phyloP scores from a whole-genome alignment of 2,329 filamentous ascomycete species.

The Cordyceps tenuipes region DNA sequence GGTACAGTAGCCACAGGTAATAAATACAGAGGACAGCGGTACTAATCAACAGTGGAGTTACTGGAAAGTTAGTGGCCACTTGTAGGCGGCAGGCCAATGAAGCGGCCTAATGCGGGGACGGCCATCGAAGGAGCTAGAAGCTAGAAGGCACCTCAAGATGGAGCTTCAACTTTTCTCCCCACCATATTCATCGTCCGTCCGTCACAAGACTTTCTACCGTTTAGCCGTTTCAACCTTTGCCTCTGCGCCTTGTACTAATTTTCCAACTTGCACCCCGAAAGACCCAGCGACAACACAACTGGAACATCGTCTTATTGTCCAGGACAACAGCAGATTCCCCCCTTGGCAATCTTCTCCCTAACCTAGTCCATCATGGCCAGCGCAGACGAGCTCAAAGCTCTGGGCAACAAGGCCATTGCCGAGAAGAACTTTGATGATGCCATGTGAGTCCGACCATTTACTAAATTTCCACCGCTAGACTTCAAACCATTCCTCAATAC shows the following conservation, averaged over 20 bases:
- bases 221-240: neutral
- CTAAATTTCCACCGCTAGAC: neutral
- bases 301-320: neutral
- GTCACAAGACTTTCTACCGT: constrained; percentile 18
- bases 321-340: constrained; percentile 2
- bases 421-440: constrained; percentile 95
- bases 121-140: constrained; percentile 38
- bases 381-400: constrained; percentile 80
- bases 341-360: constrained; percentile 1
- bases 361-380: constrained; percentile 39
- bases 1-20: no score
- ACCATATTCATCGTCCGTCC: constrained; percentile 11
- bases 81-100: constrained; percentile 22
- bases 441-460: constrained; percentile 55
- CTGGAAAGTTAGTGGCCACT: no score
- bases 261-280: neutral
- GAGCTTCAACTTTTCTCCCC: constrained; percentile 21
- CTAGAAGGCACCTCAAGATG: constrained; percentile 29
- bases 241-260: constrained; percentile 2
- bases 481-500: neutral
- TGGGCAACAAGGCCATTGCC: constrained; percentile 97
- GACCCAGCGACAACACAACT: neutral
- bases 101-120: constrained; percentile 17
- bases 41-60: no score
- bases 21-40: no score